phyloP scores from a whole-genome alignment of 208 protist genomes.

The Wallacemonas rigidus region DNA sequence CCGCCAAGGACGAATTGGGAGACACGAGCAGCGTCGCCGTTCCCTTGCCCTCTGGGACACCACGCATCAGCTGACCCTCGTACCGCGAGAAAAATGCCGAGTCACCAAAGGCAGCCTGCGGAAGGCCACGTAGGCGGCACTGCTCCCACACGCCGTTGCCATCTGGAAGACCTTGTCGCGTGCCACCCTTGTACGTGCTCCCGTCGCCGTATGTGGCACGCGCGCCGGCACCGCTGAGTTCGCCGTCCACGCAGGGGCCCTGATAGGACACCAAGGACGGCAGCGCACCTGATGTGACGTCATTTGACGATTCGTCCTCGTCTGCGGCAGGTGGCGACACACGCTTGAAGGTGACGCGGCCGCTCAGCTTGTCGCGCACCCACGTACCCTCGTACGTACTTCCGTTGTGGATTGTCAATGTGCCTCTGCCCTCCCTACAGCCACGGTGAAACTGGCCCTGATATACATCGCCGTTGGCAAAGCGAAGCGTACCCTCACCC shows the following conservation, averaged over 20 bases:
- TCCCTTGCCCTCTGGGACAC: slow-evolving; percentile 65
- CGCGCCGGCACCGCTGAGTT: slow-evolving; percentile 56
- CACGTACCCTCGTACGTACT: slow-evolving; percentile 61
- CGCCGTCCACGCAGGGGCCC: slow-evolving; percentile 58
- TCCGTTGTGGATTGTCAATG: slow-evolving; percentile 38
- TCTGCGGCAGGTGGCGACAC: not conserved
- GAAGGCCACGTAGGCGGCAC: slow-evolving; percentile 21
- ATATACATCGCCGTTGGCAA: slow-evolving; percentile 59
- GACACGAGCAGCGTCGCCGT: slow-evolving; percentile 45
- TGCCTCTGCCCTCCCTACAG: slow-evolving; percentile 51
- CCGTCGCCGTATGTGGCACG: slow-evolving; percentile 55
- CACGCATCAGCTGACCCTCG: slow-evolving; percentile 70
- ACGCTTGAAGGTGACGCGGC: slow-evolving; percentile 31
- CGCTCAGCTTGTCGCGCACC: slow-evolving; percentile 47
- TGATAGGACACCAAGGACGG: slow-evolving; percentile 43
- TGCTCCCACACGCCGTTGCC: slow-evolving; percentile 61
- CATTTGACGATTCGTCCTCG: slow-evolving; percentile 4
- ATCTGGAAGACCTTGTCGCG: slow-evolving; percentile 53
- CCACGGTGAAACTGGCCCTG: slow-evolving; percentile 57
- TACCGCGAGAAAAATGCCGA: slow-evolving; percentile 50
- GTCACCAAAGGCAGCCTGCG: slow-evolving; percentile 5
- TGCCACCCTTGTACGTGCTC: slow-evolving; percentile 61
- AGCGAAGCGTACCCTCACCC: slow-evolving; percentile 56
- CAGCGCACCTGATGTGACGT: not conserved
- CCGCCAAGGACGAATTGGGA: slow-evolving; percentile 7